Percentiles rank a stretch among this genome's conserved stretches.
Evolutionary conservation across 2,329 filamentous ascomycete genomes (phyloP).

Genomic region (Trichoderma lentiforme): DNA sequence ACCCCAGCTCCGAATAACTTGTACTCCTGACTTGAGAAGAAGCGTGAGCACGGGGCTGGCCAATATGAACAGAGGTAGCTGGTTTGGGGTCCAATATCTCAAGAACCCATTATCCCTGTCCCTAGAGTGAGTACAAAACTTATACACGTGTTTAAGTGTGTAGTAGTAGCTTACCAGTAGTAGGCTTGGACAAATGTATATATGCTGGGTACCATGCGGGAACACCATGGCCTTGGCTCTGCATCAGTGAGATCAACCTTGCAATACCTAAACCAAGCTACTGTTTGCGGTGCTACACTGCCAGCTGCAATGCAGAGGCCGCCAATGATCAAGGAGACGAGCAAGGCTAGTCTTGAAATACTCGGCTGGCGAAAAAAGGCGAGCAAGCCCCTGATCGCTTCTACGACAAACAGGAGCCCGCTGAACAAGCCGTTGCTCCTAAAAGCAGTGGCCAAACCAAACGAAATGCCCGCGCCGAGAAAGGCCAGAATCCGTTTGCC

Average conservation of each 20-base stretch:
- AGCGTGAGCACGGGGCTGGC: constrained; percentile 73
- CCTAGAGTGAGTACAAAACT: neutral
- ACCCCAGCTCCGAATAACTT: constrained; percentile 30
- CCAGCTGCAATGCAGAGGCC: constrained; percentile 67
- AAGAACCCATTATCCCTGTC: constrained; percentile 82
- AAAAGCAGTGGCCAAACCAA: constrained; percentile 70
- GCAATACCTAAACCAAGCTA: constrained; percentile 75
- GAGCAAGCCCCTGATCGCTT: constrained; percentile 42
- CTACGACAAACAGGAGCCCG: constrained; percentile 70
- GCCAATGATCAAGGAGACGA: constrained; percentile 59
- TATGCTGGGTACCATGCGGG: constrained; percentile 71
- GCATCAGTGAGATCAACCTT: constrained; percentile 24
- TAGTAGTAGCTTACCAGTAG: constrained; percentile 69
- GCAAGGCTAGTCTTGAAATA: constrained; percentile 44
- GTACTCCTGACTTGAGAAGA: constrained; percentile 54
- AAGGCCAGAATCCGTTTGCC: constrained; percentile 46
- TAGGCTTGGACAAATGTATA: constrained; percentile 84
- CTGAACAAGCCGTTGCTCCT: constrained; percentile 85
- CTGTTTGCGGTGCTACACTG: constrained; percentile 66
- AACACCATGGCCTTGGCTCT: constrained; percentile 69
- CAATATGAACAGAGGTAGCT: constrained; percentile 82
- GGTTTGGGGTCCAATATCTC: constrained; percentile 83
- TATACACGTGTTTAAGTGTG: neutral
- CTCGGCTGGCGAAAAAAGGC: constrained; percentile 28
- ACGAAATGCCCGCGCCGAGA: constrained; percentile 61